phyloP scores from a whole-genome alignment of 2,329 filamentous ascomycete genomes.

The Xylariales sp. region DNA sequence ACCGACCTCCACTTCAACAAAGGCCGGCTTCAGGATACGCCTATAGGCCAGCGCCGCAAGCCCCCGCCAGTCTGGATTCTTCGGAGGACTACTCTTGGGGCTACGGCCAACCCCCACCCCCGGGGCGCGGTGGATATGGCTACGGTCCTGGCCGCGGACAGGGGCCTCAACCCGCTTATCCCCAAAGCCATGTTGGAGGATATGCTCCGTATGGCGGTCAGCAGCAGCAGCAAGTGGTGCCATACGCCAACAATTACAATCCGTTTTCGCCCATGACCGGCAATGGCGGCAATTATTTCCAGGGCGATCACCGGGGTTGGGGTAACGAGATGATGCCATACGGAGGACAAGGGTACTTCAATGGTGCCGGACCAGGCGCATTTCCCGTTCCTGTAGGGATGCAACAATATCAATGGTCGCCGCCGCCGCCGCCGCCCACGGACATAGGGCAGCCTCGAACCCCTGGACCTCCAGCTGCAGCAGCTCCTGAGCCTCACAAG shows the following conservation, averaged over 20 bases:
- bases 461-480: constrained; percentile 10
- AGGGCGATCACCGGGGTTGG: constrained; percentile 25
- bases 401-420: constrained; percentile 41
- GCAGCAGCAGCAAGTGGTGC: constrained; percentile 42
- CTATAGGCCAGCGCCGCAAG: constrained; percentile 22
- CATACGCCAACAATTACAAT: constrained; percentile 33
- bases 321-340: constrained; percentile 31
- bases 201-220: constrained; percentile 34
- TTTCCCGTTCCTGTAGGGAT: constrained; percentile 39
- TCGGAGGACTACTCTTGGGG: constrained; percentile 52
- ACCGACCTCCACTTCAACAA: constrained; percentile 27
- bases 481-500: constrained; percentile 15
- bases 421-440: constrained; percentile 32
- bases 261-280: constrained; percentile 25
- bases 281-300: constrained; percentile 38
- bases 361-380: constrained; percentile 28
- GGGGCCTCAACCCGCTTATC: constrained; percentile 36
- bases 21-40: constrained; percentile 20
- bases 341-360: constrained; percentile 37
- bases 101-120: constrained; percentile 8
- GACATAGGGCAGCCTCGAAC: constrained; percentile 21
- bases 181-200: constrained; percentile 43
- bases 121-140: constrained; percentile 24
- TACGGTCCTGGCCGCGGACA: constrained; percentile 30
- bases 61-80: constrained; percentile 58